A percentile compares a stretch with the other conserved stretches of the same genome.
Evolutionary conservation across 306 rosid genomes (phyloP).

Genomic region (Abrus precatorius): DNA sequence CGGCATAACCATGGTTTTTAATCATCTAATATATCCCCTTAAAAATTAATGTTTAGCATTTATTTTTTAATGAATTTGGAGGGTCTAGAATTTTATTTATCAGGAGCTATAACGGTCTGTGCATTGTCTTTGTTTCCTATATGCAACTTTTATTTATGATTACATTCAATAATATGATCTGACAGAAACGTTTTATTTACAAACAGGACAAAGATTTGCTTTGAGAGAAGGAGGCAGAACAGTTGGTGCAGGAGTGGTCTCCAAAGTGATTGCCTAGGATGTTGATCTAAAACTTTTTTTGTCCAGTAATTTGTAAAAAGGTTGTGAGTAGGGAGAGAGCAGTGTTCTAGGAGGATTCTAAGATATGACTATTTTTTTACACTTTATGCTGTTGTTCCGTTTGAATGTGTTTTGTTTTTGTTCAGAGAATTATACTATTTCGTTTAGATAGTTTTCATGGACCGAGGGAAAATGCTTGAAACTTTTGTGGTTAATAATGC

Average conservation of each 20-base stretch:
- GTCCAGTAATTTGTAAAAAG: slow-evolving; percentile 45
- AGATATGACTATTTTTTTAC: slow-evolving; percentile 34
- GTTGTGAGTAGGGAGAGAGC: slow-evolving; percentile 33
- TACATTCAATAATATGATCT: slow-evolving; percentile 21
- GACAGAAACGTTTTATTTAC: slow-evolving; percentile 20
- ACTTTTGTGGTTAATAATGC: slow-evolving; percentile 27
- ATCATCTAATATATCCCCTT: neutral
- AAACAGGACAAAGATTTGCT: slow-evolving; percentile 91
- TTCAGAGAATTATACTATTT: slow-evolving; percentile 34
- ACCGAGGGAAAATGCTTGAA: slow-evolving; percentile 10
- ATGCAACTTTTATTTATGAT: neutral
- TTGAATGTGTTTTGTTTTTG: slow-evolving; percentile 31
- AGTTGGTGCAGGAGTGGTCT: slow-evolving; percentile 92
- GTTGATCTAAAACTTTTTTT: neutral
- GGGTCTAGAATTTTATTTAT: slow-evolving; percentile 16
- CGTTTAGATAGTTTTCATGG: slow-evolving; percentile 27
- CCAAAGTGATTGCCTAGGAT: slow-evolving; percentile 75
- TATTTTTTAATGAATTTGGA: slow-evolving; percentile 1
- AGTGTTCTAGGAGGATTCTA: slow-evolving; percentile 36
- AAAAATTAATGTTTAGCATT: neutral
- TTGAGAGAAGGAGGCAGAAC: slow-evolving; percentile 95
- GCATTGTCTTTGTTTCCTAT: slow-evolving; percentile 17
- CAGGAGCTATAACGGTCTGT: slow-evolving; percentile 5
- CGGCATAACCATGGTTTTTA: neutral
- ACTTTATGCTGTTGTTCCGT: slow-evolving; percentile 33